Evolutionary conservation across 495 filamentous ascomycete genomes (phyloP).

Genomic region (Pseudotulostoma volvatum): DNA sequence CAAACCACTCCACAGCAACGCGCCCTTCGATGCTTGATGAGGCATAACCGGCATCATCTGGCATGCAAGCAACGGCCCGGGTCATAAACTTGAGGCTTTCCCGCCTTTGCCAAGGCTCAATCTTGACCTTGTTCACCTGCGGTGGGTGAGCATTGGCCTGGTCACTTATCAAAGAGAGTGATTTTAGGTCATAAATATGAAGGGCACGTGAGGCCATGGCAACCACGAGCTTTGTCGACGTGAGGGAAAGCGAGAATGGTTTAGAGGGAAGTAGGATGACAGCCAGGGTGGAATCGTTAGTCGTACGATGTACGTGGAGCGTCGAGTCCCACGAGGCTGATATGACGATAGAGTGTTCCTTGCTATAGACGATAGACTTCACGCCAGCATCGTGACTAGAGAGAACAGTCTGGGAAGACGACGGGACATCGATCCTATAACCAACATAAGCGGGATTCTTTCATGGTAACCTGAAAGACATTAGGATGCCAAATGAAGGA

Average conservation of each 20-base stretch:
- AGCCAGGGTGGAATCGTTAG: slow-evolving; percentile 28
- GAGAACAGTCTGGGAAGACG: slow-evolving; percentile 53
- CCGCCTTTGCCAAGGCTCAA: slow-evolving; percentile 74
- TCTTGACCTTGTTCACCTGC: slow-evolving; percentile 27
- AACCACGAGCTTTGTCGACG: slow-evolving; percentile 71
- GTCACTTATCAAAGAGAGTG: slow-evolving; percentile 38
- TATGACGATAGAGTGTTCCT: slow-evolving; percentile 58
- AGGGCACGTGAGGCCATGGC: slow-evolving; percentile 87
- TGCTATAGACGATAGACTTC: slow-evolving; percentile 67
- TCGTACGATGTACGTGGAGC: slow-evolving; percentile 62
- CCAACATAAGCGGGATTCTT: neutral
- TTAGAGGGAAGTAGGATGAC: slow-evolving; percentile 60
- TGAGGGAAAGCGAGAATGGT: slow-evolving; percentile 71
- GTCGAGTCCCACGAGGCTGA: slow-evolving; percentile 89
- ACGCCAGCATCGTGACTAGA: slow-evolving; percentile 66
- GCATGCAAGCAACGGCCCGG: slow-evolving; percentile 88
- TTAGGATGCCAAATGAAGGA: too few species aligned
- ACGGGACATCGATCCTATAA: slow-evolving; percentile 52
- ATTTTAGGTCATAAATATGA: slow-evolving; percentile 79
- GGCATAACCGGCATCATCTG: slow-evolving; percentile 82
- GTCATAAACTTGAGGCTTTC: slow-evolving; percentile 96
- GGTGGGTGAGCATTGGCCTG: slow-evolving; percentile 25
- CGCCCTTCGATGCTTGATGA: slow-evolving; percentile 80
- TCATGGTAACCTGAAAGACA: too few species aligned
- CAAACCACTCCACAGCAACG: slow-evolving; percentile 95